phyloP scores from a whole-genome alignment of 1,139 yeast genomes.

The Yamadazyma trypodendri region DNA sequence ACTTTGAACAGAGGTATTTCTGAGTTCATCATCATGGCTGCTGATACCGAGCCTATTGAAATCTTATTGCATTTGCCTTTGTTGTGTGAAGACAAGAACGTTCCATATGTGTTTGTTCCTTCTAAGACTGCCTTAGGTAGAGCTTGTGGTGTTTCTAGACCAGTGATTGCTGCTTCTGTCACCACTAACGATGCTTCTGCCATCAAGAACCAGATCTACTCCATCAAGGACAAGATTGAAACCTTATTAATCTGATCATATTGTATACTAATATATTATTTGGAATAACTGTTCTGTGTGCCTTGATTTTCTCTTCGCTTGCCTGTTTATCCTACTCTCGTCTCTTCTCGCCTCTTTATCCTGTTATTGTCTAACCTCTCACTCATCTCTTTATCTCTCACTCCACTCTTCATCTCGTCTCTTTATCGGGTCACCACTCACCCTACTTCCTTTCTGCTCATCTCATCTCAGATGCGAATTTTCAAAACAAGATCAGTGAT shows the following conservation, averaged over 20 bases:
- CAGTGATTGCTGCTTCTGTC: conserved; percentile 97
- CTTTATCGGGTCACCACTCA: too few species aligned
- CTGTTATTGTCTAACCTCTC: too few species aligned
- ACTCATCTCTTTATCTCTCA: too few species aligned
- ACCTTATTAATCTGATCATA: conserved; percentile 77
- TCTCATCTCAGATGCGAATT: conserved; percentile 7
- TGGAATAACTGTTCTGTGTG: too few species aligned
- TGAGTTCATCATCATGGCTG: conserved; percentile 99
- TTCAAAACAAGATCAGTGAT: conserved; percentile 14
- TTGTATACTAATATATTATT: conserved; percentile 1
- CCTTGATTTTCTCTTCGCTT: too few species aligned
- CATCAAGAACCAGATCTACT: conserved; percentile 94
- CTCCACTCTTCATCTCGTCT: background rate
- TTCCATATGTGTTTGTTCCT: conserved; percentile 97
- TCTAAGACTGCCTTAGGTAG: conserved; percentile 98
- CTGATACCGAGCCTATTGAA: conserved; percentile 99
- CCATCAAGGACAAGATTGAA: conserved; percentile 98
- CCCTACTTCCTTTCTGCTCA: too few species aligned
- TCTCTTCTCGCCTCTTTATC: too few species aligned
- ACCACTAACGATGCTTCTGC: conserved; percentile 98
- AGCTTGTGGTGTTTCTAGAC: conserved; percentile 99
- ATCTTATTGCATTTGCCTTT: conserved; percentile 96
- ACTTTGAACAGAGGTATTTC: conserved; percentile 99
- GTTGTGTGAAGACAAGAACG: conserved; percentile 98
- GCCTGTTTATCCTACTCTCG: too few species aligned